Percentiles rank a stretch among this genome's conserved stretches.
phyloP scores from a whole-genome alignment of 805 yeast species.

The Pichia nanzhaoensis region DNA sequence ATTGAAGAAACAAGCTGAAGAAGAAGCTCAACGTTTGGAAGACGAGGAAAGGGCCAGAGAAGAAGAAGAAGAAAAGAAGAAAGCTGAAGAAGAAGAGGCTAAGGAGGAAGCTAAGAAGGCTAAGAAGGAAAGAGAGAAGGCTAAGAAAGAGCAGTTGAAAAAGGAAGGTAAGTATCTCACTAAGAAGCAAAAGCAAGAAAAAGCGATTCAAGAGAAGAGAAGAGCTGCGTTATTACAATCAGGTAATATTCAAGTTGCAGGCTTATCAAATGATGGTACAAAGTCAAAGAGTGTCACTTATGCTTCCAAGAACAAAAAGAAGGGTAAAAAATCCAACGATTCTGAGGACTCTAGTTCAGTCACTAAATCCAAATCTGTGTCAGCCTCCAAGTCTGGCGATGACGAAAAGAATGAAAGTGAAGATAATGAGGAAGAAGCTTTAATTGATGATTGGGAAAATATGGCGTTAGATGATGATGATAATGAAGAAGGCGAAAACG shows the following conservation, averaged over 20 bases:
- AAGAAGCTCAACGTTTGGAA: slow-evolving; percentile 63
- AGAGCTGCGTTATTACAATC: slow-evolving; percentile 75
- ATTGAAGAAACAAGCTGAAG: slow-evolving; percentile 80
- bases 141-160: slow-evolving; percentile 82
- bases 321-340: slow-evolving; percentile 28
- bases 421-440: slow-evolving; percentile 37
- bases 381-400: slow-evolving; percentile 18
- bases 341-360: background rate
- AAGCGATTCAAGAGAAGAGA: slow-evolving; percentile 79
- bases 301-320: slow-evolving; percentile 60
- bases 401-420: slow-evolving; percentile 25
- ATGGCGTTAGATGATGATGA: slow-evolving; percentile 53
- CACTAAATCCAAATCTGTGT: background rate
- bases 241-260: slow-evolving; percentile 69
- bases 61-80: slow-evolving; percentile 43
- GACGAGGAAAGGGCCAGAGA: slow-evolving; percentile 56
- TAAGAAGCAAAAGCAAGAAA: slow-evolving; percentile 92
- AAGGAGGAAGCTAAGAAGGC: slow-evolving; percentile 52
- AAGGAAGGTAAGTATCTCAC: slow-evolving; percentile 94
- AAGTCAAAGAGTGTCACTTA: slow-evolving; percentile 37
- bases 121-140: slow-evolving; percentile 83
- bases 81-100: slow-evolving; percentile 58
- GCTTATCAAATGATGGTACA: slow-evolving; percentile 37
- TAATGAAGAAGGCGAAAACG: slow-evolving; percentile 29
- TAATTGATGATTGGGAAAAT: slow-evolving; percentile 84